A percentile compares a stretch with the other conserved stretches of the same genome.
Evolutionary conservation across 2,329 filamentous ascomycete species (phyloP).

Genomic region (Aureobasidium sp.): DNA sequence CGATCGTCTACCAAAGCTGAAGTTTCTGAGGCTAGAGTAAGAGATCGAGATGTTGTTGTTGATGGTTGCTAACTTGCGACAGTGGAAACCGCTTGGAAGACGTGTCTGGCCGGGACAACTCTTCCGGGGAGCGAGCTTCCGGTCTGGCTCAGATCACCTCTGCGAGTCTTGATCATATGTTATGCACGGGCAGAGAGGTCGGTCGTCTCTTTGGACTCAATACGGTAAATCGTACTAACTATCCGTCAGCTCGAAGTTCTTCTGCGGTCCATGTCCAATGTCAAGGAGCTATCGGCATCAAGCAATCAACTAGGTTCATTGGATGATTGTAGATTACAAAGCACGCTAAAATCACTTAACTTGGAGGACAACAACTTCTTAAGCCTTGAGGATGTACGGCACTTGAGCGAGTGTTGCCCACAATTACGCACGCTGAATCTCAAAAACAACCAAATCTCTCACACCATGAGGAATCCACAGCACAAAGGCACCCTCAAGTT

Average conservation of each 20-base stretch:
- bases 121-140: background rate
- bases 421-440: conserved; percentile 50
- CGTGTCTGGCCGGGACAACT: conserved; percentile 18
- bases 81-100: conserved; percentile 66
- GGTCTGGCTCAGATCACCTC: conserved; percentile 16
- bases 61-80: conserved; percentile 10
- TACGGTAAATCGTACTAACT: background rate
- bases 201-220: background rate
- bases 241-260: conserved; percentile 21
- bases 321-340: conserved; percentile 33
- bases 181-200: conserved; percentile 34
- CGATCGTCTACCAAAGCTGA: conserved; percentile 58
- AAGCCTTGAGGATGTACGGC: conserved; percentile 50
- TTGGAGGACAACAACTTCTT: conserved; percentile 67
- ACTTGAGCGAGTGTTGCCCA: conserved; percentile 38
- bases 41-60: conserved; percentile 23
- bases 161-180: conserved; percentile 39
- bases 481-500: background rate
- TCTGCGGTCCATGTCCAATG: conserved; percentile 48
- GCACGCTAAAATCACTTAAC: conserved; percentile 55
- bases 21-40: conserved; percentile 64
- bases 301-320: conserved; percentile 34
- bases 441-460: conserved; percentile 64
- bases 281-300: conserved; percentile 45
- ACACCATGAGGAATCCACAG: background rate